A percentile compares a stretch with the other conserved stretches of the same genome.
These are phyloP conservation scores for Nicotiana knightiana DNA, from an alignment of 257 asterid genomes.

Conservation along the genomic window DNA sequence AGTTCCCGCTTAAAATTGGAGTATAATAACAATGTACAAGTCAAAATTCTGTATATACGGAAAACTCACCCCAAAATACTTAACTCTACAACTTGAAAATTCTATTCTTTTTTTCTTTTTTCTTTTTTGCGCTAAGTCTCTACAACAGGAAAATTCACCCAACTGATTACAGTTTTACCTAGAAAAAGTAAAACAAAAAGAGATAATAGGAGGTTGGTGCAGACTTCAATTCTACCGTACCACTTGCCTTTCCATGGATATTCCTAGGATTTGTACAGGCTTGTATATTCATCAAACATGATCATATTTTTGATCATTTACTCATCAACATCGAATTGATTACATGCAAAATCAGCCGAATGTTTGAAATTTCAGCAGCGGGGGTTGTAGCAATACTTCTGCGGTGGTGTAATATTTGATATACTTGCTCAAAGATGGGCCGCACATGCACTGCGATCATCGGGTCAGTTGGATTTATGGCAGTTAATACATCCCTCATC, in stretches of 20 bases:
- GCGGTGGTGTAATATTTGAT: conserved; percentile 70
- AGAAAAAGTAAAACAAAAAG: background rate
- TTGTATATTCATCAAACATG: background rate
- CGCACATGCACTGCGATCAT: conserved; percentile 72
- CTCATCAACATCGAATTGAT: conserved; percentile 85
- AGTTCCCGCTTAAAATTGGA: background rate
- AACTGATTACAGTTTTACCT: background rate
- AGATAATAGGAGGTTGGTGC: background rate
- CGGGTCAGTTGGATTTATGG: conserved; percentile 72
- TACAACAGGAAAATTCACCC: background rate
- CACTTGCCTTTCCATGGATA: conserved; percentile 8
- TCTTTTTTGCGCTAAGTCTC: background rate
- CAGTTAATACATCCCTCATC: conserved; percentile 82
- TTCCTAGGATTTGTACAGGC: conserved; percentile 32
- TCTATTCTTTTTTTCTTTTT: background rate
- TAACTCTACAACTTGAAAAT: conserved; percentile 1
- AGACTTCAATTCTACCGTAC: conserved; percentile 12
- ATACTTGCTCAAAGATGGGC: conserved; percentile 94
- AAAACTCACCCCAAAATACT: background rate
- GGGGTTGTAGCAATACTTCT: conserved; percentile 51
- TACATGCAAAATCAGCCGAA: conserved; percentile 81
- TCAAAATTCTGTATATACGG: background rate
- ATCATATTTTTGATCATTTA: conserved; percentile 34
- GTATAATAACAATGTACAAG: background rate
- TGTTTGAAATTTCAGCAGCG: conserved; percentile 45